Conservation (phyloP, 2,329 filamentous ascomycete species). For the Colletotrichum coccodes region DNA sequence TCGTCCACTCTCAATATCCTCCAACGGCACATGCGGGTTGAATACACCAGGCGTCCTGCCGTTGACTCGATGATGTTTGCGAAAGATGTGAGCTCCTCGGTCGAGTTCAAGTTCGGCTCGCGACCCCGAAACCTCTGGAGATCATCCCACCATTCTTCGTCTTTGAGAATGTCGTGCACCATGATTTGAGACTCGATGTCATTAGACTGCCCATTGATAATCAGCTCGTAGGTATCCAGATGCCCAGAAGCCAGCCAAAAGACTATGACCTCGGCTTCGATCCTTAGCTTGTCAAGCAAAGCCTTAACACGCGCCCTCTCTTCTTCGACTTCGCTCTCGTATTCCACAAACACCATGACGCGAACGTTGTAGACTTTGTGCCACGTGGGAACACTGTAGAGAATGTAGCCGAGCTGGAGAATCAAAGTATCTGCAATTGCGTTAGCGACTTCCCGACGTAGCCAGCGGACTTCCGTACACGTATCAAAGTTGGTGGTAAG, state of each 20-base stretch:
- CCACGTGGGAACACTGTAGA: conserved; percentile 85
- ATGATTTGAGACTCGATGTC: conserved; percentile 58
- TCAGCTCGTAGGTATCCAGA: conserved; percentile 78
- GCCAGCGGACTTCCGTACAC: conserved; percentile 60
- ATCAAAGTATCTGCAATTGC: conserved; percentile 73
- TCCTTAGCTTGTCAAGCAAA: conserved; percentile 82
- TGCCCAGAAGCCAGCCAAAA: conserved; percentile 83
- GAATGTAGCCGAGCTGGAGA: conserved; percentile 84
- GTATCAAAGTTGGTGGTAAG: conserved; percentile 93
- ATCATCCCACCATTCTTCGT: conserved; percentile 87
- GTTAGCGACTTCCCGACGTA: background rate
- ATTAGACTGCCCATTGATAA: conserved; percentile 75
- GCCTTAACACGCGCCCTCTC: conserved; percentile 78
- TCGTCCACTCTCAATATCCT: conserved; percentile 40
- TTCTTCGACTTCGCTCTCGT: conserved; percentile 84
- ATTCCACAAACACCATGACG: conserved; percentile 89
- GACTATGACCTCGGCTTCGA: conserved; percentile 81
- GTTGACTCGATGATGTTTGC: conserved; percentile 56
- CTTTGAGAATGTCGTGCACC: conserved; percentile 73
- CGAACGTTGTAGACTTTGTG: conserved; percentile 77
- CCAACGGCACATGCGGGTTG: conserved; percentile 49
- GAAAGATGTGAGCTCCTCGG: conserved; percentile 55
- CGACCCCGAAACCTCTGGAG: conserved; percentile 66
- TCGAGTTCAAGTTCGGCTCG: conserved; percentile 48
- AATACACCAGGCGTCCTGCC: conserved; percentile 54